A percentile compares a stretch with the other conserved stretches of the same genome.
These are phyloP conservation scores for Encephalitozoon hellem DNA, from an alignment of 371 early-diverging fungal genomes.

Conservation along the genomic window DNA sequence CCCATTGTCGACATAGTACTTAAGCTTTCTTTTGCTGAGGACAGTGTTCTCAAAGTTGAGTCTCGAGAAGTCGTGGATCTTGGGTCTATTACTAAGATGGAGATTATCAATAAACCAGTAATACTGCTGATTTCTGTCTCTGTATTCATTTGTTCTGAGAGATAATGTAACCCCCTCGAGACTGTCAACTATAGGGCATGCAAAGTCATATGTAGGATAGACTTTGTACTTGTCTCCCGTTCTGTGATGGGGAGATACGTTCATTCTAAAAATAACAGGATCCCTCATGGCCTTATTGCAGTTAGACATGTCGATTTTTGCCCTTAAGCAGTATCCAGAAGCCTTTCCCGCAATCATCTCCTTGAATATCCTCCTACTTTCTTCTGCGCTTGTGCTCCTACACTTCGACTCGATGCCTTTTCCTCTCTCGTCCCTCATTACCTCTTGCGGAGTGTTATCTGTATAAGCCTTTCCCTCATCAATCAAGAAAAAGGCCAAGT, in stretches of 20 bases:
- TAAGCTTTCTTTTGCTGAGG: constrained; percentile 93
- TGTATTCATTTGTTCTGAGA: constrained; percentile 93
- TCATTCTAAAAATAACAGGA: constrained; percentile 93
- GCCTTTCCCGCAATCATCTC: constrained; percentile 70
- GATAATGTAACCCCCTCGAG: constrained; percentile 95
- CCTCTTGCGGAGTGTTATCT: constrained; percentile 81
- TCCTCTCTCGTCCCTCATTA: constrained; percentile 81
- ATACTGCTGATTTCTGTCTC: constrained; percentile 94
- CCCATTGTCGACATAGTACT: constrained; percentile 83
- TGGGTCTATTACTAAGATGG: constrained; percentile 63
- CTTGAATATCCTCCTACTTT: constrained; percentile 78
- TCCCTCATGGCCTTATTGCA: constrained; percentile 94
- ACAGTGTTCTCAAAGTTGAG: constrained; percentile 97
- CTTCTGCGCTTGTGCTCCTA: constrained; percentile 75
- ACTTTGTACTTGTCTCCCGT: constrained; percentile 83
- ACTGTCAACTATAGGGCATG: constrained; percentile 92
- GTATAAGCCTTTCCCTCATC: constrained; percentile 83
- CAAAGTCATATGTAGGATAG: constrained; percentile 99
- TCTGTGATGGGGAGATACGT: constrained; percentile 73
- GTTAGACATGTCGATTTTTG: constrained; percentile 85
- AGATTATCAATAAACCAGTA: constrained; percentile 88
- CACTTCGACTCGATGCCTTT: constrained; percentile 74
- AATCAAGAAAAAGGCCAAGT: constrained; percentile 75
- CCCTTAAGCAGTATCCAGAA: constrained; percentile 74
- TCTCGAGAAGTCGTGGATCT: constrained; percentile 64